Base-by-base conservation (phyloP, 73 alveolate genomes). In the Effrenium voratum region DNA sequence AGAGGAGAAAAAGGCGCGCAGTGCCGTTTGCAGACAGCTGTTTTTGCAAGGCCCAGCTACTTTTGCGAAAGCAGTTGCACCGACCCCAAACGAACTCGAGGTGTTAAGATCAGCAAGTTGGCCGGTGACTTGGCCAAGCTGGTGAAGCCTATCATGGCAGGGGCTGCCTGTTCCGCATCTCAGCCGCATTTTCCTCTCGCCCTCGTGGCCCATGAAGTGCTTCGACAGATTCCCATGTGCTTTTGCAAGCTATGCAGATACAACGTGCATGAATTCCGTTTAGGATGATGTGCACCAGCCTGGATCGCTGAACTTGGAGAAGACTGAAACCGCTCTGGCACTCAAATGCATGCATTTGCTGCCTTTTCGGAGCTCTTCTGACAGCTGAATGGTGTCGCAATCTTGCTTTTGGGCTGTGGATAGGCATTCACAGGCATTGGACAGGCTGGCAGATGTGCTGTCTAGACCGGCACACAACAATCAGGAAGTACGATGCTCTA, bases 41-140 rank as follows among this genome's bases (percentile, higher is more conserved):
- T n/a, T n/a, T n/a, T n/a, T n/a, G n/a, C n/a, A n/a, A n/a, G n/a
- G n/a, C n/a, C n/a, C n/a, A n/a, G n/a, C n/a, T n/a, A n/a, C n/a
- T n/a, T n/a, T n/a, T n/a, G n/a, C n/a, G n/a, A n/a, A n/a, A n/a
- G n/a, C n/a, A n/a, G n/a, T n/a, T n/a, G n/a, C n/a, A n/a, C n/a
- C n/a, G n/a, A 8, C 19, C 63, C 13, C 81, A 28, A 22, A 44
- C 47, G 46, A 28, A 12, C 55, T 40, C 8, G 41, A 90, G 97
- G 97, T 46, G 97, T 87, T n/a, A 90, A 90, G 87, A 90, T 90
- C 73, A 66, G 75, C 97, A 90, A 90, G 76, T 57, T 90, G 73
- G 97, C 97, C 32, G 97, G 76, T 10, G 97, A 90, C 52, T 34
- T 90, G 70, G 97, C 97, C 13, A 90, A 90, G 75, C 43, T 82